These are phyloP conservation scores for Trichophyton schoenleinii DNA, from an alignment of 2,329 filamentous ascomycete genomes.

Conservation along the genomic window DNA sequence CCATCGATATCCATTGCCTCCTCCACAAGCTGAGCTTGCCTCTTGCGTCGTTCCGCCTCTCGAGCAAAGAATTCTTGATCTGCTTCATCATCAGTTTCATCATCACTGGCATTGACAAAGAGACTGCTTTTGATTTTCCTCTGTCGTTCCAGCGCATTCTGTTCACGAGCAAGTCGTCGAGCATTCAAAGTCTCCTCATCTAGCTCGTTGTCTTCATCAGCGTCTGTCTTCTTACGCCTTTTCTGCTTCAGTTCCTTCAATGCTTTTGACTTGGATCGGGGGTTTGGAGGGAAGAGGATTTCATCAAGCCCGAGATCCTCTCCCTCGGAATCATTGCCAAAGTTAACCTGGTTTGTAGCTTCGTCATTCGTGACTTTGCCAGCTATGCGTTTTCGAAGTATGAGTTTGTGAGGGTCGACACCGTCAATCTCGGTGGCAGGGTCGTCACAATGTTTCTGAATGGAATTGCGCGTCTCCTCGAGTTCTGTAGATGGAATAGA, in stretches of 20 bases:
- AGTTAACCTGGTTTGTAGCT: slow-evolving; percentile 41
- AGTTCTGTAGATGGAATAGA: slow-evolving; percentile 52
- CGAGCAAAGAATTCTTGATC: slow-evolving; percentile 63
- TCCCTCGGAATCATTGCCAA: slow-evolving; percentile 58
- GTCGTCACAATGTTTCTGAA: slow-evolving; percentile 65
- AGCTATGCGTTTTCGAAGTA: slow-evolving; percentile 54
- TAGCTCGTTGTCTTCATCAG: slow-evolving; percentile 43
- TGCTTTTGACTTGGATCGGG: slow-evolving; percentile 38
- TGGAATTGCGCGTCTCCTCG: slow-evolving; percentile 54
- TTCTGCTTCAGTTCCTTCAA: slow-evolving; percentile 48
- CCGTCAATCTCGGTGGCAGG: slow-evolving; percentile 68
- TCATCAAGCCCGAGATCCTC: slow-evolving; percentile 46
- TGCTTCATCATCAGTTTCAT: slow-evolving; percentile 70
- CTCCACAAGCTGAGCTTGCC: slow-evolving; percentile 39
- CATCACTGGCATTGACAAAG: slow-evolving; percentile 72
- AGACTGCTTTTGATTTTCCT: slow-evolving; percentile 72
- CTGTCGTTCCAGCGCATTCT: slow-evolving; percentile 63
- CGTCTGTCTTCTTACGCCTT: slow-evolving; percentile 39
- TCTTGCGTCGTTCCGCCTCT: slow-evolving; percentile 55
- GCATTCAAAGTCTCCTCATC: slow-evolving; percentile 50
- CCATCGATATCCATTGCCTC: slow-evolving; percentile 35
- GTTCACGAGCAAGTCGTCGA: slow-evolving; percentile 48
- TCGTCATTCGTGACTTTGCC: slow-evolving; percentile 22
- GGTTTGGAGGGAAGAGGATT: slow-evolving; percentile 52
- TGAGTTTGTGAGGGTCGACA: slow-evolving; percentile 59